Percentiles rank a stretch among this genome's conserved stretches.
phyloP scores from a whole-genome alignment of 2,329 filamentous ascomycete species.

The Pseudocercospora eumusae region DNA sequence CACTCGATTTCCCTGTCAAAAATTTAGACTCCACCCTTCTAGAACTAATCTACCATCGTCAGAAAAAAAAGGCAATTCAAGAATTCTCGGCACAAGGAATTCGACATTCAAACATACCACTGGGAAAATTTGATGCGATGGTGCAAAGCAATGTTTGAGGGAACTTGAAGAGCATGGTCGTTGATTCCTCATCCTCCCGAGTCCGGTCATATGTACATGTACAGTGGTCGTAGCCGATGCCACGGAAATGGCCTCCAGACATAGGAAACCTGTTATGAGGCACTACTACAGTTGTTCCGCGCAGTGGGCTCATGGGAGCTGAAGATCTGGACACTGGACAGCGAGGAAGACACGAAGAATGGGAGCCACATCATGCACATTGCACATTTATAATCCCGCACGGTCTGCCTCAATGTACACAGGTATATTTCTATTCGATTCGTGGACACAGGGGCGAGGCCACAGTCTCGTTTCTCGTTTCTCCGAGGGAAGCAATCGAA shows the following conservation, averaged over 20 bases:
- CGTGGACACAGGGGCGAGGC: too few relatives aligned
- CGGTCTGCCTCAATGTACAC: too few relatives aligned
- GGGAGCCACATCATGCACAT: too few relatives aligned
- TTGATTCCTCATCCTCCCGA: background rate
- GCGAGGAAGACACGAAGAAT: too few relatives aligned
- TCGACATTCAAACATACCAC: too few relatives aligned
- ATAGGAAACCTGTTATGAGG: background rate
- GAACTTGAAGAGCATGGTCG: background rate
- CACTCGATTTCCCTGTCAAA: constrained; percentile 3
- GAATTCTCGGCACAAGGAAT: too few relatives aligned
- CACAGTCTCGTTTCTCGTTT: too few relatives aligned
- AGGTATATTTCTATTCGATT: too few relatives aligned
- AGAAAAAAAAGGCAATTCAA: background rate
- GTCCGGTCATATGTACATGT: background rate
- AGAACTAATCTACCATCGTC: background rate
- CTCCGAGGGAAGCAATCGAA: too few relatives aligned
- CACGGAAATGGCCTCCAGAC: background rate
- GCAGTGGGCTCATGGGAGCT: too few relatives aligned
- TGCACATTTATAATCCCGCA: too few relatives aligned
- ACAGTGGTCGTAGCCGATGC: background rate
- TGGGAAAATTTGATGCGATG: background rate
- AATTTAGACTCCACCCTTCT: background rate
- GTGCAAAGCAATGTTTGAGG: background rate
- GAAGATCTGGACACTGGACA: too few relatives aligned
- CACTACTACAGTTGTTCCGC: background rate